phyloP scores from a whole-genome alignment of 305 asterid genomes.

The Solanum hybrid region DNA sequence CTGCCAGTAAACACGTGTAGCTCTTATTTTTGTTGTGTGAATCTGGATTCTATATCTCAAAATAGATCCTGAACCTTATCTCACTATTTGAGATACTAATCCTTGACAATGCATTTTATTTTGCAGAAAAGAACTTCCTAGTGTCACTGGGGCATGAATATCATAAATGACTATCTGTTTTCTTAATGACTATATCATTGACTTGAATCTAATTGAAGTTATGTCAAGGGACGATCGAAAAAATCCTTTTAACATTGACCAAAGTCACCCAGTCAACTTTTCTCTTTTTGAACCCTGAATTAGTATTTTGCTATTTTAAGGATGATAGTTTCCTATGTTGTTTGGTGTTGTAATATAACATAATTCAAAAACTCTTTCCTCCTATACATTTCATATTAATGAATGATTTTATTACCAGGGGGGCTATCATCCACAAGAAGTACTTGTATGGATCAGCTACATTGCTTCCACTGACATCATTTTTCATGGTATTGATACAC shows the following conservation, averaged over 20 bases:
- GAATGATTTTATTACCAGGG: constrained; percentile 35
- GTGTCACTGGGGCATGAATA: background rate
- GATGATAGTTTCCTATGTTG: background rate
- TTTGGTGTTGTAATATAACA: background rate
- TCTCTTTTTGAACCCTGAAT: background rate
- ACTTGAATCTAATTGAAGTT: background rate
- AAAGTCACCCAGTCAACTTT: background rate
- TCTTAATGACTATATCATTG: background rate
- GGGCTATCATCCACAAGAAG: constrained; percentile 70
- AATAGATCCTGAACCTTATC: background rate
- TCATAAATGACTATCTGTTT: background rate
- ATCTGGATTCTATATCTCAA: background rate
- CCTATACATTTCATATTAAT: background rate
- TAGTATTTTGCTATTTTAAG: background rate
- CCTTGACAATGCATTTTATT: background rate
- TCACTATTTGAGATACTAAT: background rate
- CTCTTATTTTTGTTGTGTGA: background rate
- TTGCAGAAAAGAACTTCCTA: background rate
- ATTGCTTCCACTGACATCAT: constrained; percentile 72
- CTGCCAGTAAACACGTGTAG: background rate
- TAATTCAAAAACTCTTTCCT: background rate
- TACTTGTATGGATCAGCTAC: constrained; percentile 74
- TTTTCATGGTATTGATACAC: constrained; percentile 48
- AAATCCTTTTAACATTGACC: background rate
- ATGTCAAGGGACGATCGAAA: background rate